Evolutionary conservation across 768 basidiomycete genomes (phyloP).

Genomic region (Cystofilobasidium capitatum): DNA sequence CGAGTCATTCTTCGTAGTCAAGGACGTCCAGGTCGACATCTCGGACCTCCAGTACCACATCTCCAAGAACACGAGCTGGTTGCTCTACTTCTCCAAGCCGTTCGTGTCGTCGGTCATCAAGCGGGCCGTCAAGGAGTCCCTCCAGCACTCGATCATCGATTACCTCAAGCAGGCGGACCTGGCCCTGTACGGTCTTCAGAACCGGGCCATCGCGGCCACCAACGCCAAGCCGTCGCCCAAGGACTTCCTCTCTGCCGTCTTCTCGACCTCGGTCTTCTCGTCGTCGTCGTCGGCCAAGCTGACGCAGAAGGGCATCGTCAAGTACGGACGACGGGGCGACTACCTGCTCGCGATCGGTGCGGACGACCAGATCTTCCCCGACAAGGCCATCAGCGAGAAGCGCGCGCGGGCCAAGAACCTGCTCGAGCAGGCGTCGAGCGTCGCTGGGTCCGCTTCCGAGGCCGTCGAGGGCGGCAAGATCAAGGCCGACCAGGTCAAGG

Average conservation of each 20-base stretch:
- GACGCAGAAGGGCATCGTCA: conserved; percentile 40
- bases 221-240: conserved; percentile 24
- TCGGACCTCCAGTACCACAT: conserved; percentile 38
- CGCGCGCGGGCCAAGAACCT: conserved; percentile 30
- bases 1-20: conserved; percentile 43
- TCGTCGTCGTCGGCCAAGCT: conserved; percentile 2
- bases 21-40: conserved; percentile 38
- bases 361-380: conserved; percentile 41
- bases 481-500: not conserved
- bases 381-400: conserved; percentile 23
- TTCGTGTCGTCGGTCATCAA: conserved; percentile 21
- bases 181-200: conserved; percentile 25
- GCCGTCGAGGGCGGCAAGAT: conserved; percentile 33
- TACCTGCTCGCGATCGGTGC: conserved; percentile 42
- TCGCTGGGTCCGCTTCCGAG: conserved; percentile 34
- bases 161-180: conserved; percentile 24
- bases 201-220: conserved; percentile 26
- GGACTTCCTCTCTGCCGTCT: conserved; percentile 25
- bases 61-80: conserved; percentile 34
- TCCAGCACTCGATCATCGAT: conserved; percentile 20
- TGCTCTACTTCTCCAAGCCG: conserved; percentile 26
- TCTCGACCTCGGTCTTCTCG: conserved; percentile 26
- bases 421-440: conserved; percentile 33
- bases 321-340: conserved; percentile 41
- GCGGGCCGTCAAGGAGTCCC: conserved; percentile 13